phyloP scores from a whole-genome alignment of 768 basidiomycete genomes.

The Leccinum sublutescens region DNA sequence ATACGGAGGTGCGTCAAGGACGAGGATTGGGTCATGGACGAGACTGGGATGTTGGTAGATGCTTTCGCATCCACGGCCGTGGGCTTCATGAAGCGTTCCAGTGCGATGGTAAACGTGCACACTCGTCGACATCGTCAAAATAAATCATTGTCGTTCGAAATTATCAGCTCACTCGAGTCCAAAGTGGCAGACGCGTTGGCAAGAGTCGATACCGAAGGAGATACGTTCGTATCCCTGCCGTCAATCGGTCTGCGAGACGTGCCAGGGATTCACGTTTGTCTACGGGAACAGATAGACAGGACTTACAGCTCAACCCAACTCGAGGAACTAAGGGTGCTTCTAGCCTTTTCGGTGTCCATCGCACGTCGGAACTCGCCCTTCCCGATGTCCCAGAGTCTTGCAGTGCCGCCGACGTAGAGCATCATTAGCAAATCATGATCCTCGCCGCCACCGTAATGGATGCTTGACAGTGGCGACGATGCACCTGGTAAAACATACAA shows the following conservation, averaged over 20 bases:
- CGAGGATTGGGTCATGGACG: constrained; percentile 31
- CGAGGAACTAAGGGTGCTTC: constrained; percentile 67
- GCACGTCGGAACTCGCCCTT: constrained; percentile 85
- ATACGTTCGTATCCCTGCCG: constrained; percentile 25
- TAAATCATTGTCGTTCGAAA: constrained; percentile 2
- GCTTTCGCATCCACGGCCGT: constrained; percentile 50
- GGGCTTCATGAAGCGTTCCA: constrained; percentile 52
- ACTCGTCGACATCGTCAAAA: constrained; percentile 35
- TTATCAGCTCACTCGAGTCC: constrained; percentile 25
- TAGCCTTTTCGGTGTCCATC: constrained; percentile 71
- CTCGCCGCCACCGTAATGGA: constrained; percentile 57
- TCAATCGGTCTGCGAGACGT: constrained; percentile 24
- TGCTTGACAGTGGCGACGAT: constrained; percentile 55
- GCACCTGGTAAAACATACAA: constrained; percentile 82
- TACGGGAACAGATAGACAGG: not conserved
- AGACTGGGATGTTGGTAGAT: constrained; percentile 47
- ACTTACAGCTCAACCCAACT: constrained; percentile 74
- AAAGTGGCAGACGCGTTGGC: constrained; percentile 13
- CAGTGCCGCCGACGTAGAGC: constrained; percentile 71
- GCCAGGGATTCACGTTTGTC: not conserved
- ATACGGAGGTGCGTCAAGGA: constrained; percentile 56
- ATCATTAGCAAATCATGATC: constrained; percentile 65
- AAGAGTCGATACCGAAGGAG: constrained; percentile 26
- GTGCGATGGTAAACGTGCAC: constrained; percentile 47
- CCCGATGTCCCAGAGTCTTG: constrained; percentile 84